Evolutionary conservation across 306 rosid genomes (phyloP), one percentile per base, ranked within the genome.

Genomic region (Cucurbita maxima): DNA sequence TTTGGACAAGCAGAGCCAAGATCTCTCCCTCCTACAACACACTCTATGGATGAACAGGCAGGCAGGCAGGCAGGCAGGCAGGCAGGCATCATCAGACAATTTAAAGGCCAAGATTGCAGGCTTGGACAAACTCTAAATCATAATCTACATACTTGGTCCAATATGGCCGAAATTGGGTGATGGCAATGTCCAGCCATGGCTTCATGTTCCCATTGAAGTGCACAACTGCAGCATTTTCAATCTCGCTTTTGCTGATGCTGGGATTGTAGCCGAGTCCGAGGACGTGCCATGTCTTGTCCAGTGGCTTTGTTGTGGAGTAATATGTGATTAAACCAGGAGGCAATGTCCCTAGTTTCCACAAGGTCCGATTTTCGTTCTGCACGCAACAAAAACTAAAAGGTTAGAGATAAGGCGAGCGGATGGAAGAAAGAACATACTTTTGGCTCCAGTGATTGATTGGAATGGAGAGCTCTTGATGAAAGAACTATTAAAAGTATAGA

Each of bases 101-200:
- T 79, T 73, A 88, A 61, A 84, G 74, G 22, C 96, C 97, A 66
- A 92, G 90, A 83, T 89, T 92, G 85, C 97, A 92, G 76, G 88
- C 88, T 72, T 88, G 96, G 73, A 92, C 87, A 57, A 92, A 88
- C 43, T 92, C 97, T 76, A 88, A 70, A 25, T 84, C 90, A 55
- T 85, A 86, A 77, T 87, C 95, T 15, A 92, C 97, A 58, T 85
- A 90, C 79, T 89, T 92, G 10, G 90, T 79, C 97, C 97, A 92
- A 74, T 68, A 68, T 25, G 73, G 73, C 56, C 56, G 56, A 68
- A 68, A 68, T 68, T 68, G 73, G 11, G 56, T 68, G 38, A 68
- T 45, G 19, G 73, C 73, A 68, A 68, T 68, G 73, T 68, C 73
- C 25, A 68, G 54, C 73, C 73, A 68, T 6, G 73, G 73, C n/a